Percentiles rank a stretch among this genome's conserved stretches.
These are phyloP conservation scores for Ceratobasidium sp. DNA, from an alignment of 1,284 basidiomycete species.

Conservation along the genomic window DNA sequence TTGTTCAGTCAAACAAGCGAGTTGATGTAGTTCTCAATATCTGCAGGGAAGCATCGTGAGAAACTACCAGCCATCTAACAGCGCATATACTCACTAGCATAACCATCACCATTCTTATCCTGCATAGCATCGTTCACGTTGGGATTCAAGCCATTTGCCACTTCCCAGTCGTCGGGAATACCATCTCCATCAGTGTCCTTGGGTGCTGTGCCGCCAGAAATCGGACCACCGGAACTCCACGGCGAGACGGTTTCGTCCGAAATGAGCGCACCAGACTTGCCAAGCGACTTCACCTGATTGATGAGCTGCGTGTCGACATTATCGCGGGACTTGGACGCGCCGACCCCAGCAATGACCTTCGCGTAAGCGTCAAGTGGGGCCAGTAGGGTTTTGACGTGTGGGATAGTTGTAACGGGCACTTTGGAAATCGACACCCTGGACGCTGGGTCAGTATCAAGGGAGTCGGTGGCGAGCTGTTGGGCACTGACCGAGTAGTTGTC, in stretches of 20 bases:
- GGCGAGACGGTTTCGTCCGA: constrained; percentile 47
- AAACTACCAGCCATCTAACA: not conserved
- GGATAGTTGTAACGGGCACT: constrained; percentile 49
- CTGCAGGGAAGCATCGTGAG: constrained; percentile 38
- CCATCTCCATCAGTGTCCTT: constrained; percentile 50
- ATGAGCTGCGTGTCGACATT: constrained; percentile 50
- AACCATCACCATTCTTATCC: constrained; percentile 48
- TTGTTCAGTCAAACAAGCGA: constrained; percentile 47
- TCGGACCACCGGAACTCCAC: constrained; percentile 49
- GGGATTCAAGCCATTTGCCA: constrained; percentile 49
- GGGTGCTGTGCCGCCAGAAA: constrained; percentile 50
- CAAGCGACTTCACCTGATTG: constrained; percentile 48
- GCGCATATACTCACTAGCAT: constrained; percentile 48
- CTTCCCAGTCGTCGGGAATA: constrained; percentile 51
- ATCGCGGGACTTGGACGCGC: constrained; percentile 50
- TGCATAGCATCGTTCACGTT: constrained; percentile 48
- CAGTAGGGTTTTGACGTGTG: constrained; percentile 47
- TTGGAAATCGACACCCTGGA: constrained; percentile 48
- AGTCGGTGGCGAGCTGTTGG: not conserved
- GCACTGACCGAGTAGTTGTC: constrained; percentile 47
- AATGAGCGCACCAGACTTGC: constrained; percentile 50
- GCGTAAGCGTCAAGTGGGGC: constrained; percentile 48
- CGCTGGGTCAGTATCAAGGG: not conserved
- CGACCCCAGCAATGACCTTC: constrained; percentile 49
- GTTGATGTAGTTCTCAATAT: constrained; percentile 51